phyloP scores from a whole-genome alignment of 495 filamentous ascomycete genomes.

The Penicillium robsamsonii region DNA sequence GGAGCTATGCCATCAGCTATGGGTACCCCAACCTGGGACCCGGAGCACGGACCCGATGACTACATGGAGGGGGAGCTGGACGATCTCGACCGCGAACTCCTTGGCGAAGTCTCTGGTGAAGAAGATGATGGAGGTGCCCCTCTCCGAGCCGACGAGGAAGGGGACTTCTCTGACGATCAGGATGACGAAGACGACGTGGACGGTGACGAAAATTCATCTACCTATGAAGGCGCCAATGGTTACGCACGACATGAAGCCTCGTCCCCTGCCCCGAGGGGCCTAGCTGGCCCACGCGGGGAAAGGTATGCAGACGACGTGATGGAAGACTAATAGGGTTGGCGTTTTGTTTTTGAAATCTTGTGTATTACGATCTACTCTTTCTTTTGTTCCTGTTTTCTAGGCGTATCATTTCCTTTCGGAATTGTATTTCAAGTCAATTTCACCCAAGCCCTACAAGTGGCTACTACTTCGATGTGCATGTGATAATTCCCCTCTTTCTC shows the following conservation, averaged over 20 bases:
- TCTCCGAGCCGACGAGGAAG: constrained; percentile 25
- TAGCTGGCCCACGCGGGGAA: constrained; percentile 22
- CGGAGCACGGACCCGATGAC: constrained; percentile 25
- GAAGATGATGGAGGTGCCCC: constrained; percentile 31
- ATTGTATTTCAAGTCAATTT: constrained; percentile 1
- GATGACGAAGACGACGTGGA: constrained; percentile 37
- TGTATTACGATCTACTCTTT: constrained; percentile 14
- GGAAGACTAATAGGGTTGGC: constrained; percentile 28
- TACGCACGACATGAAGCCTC: constrained; percentile 42
- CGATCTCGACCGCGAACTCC: constrained; percentile 51
- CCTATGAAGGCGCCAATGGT: constrained; percentile 42
- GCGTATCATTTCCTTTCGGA: neutral
- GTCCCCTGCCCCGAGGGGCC: constrained; percentile 24
- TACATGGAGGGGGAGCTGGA: constrained; percentile 47
- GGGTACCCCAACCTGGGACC: constrained; percentile 26
- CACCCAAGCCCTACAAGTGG: constrained; percentile 1
- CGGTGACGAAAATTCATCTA: constrained; percentile 43
- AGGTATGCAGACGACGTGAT: constrained; percentile 32
- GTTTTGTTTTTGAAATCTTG: constrained; percentile 11
- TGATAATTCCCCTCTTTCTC: constrained; percentile 1
- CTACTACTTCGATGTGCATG: neutral
- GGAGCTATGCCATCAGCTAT: constrained; percentile 15
- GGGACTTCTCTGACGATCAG: constrained; percentile 28
- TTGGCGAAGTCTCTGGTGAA: constrained; percentile 49
- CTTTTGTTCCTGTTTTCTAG: constrained; percentile 1